phyloP scores from a whole-genome alignment of 2,329 filamentous ascomycete species.

The Stachybotrys elegans region DNA sequence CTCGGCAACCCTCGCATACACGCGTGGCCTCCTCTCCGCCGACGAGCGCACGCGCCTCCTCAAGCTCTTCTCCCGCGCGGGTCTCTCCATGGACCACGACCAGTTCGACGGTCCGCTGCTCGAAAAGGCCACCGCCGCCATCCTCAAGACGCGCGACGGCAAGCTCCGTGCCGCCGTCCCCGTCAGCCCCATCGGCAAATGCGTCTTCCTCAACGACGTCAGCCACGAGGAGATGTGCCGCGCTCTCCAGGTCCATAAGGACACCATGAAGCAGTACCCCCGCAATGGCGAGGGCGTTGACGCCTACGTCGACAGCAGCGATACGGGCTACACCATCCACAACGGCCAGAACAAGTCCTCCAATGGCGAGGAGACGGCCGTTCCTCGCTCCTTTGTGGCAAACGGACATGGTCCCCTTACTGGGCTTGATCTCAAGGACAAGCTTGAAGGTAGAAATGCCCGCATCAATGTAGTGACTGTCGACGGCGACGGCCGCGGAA shows the following conservation, averaged over 20 bases:
- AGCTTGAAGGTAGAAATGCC: background rate
- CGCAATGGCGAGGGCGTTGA: slow-evolving; percentile 62
- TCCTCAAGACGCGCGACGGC: slow-evolving; percentile 67
- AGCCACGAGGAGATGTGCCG: slow-evolving; percentile 54
- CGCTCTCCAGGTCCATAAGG: slow-evolving; percentile 59
- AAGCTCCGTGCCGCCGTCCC: slow-evolving; percentile 64
- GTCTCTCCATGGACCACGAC: slow-evolving; percentile 66
- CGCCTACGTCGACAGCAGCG: slow-evolving; percentile 63
- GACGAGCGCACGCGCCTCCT: slow-evolving; percentile 58
- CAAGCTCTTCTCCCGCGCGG: slow-evolving; percentile 64
- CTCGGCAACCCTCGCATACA: slow-evolving; percentile 62
- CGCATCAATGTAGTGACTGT: background rate
- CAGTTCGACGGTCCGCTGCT: slow-evolving; percentile 63
- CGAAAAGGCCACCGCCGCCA: slow-evolving; percentile 61
- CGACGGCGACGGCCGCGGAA: background rate
- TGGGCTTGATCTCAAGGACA: slow-evolving; percentile 6
- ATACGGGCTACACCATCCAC: slow-evolving; percentile 54
- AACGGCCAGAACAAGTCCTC: slow-evolving; percentile 15
- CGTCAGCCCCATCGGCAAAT: slow-evolving; percentile 56
- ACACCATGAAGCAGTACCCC: slow-evolving; percentile 56
- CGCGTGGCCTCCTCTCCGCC: slow-evolving; percentile 54
- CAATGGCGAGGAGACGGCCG: slow-evolving; percentile 2
- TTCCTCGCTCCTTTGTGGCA: slow-evolving; percentile 3
- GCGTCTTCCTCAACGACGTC: slow-evolving; percentile 65
- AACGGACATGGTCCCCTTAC: slow-evolving; percentile 9